Conservation (phyloP, 768 basidiomycete species). For the Tricholoma matsutake region DNA sequence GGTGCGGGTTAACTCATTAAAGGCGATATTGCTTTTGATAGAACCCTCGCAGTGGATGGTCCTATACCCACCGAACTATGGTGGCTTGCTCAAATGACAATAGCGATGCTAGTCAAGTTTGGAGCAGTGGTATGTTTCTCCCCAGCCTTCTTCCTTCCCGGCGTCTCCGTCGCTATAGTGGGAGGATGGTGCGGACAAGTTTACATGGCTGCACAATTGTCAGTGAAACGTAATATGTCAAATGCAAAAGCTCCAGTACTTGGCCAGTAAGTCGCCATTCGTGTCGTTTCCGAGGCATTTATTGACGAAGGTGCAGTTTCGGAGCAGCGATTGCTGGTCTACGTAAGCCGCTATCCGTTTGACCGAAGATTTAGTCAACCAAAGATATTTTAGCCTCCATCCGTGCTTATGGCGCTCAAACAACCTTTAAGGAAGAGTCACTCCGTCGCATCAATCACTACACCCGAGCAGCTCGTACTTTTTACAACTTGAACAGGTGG, state of each 20-base stretch:
- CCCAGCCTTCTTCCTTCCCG: slow-evolving; percentile 46
- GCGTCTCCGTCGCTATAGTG: slow-evolving; percentile 36
- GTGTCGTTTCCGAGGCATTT: slow-evolving; percentile 7
- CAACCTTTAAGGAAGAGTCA: slow-evolving; percentile 41
- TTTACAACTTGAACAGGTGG: slow-evolving; percentile 52
- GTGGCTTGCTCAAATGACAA: slow-evolving; percentile 25
- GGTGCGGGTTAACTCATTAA: slow-evolving; percentile 17
- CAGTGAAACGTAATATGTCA: slow-evolving; percentile 47
- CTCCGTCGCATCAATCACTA: slow-evolving; percentile 54
- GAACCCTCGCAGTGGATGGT: slow-evolving; percentile 48
- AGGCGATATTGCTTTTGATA: slow-evolving; percentile 19
- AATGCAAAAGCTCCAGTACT: slow-evolving; percentile 35
- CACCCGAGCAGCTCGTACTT: slow-evolving; percentile 40
- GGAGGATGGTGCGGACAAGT: slow-evolving; percentile 43
- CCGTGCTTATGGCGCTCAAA: slow-evolving; percentile 62
- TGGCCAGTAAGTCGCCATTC: slow-evolving; percentile 37
- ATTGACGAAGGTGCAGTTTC: slow-evolving; percentile 29
- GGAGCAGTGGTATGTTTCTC: slow-evolving; percentile 41
- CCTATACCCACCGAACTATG: slow-evolving; percentile 27
- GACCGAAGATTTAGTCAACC: not conserved
- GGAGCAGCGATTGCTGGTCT: slow-evolving; percentile 59
- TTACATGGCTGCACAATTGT: slow-evolving; percentile 45
- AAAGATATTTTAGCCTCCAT: slow-evolving; percentile 41
- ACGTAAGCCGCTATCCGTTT: slow-evolving; percentile 25
- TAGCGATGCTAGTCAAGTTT: slow-evolving; percentile 41